Evolutionary conservation across 768 basidiomycete genomes (phyloP), one percentile per base, ranked within the genome.

Genomic region (Strobilomyces confusus): DNA sequence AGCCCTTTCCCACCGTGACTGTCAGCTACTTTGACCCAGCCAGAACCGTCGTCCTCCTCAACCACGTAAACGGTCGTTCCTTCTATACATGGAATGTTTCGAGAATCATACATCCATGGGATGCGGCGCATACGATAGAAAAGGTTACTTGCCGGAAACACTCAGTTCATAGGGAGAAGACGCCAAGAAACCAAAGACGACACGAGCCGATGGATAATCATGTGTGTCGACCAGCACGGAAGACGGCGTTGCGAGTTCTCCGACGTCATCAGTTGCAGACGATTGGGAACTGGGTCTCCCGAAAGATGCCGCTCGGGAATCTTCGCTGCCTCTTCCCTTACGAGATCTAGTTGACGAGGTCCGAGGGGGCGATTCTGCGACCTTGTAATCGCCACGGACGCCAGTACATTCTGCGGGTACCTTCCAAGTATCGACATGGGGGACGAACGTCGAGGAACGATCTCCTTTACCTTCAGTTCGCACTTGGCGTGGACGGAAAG

Each of bases 31-130:
- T 92, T 92, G 12, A 87, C 80, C 91, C 90, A 92, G 3, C 90
- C 90, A 15, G 88, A 89, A 12, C 89, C 89, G 60, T 92, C 91
- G 55, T 93, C 89, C 55, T 83, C 80, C 64, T 93, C 90, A 19
- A 89, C 64, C 36, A 94, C 75, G 52, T 77, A 76, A 15, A 95
- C 84, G 5, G 64, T 67, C 36, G 72, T 67, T 25, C 86, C 89
- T 72, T 88, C 89, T 86, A 66, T 30, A 29, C 29, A 29, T 29
- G 29, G 44, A 55, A 52, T 33, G 45, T 52, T 59, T 51, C 48
- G 58, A 62, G 54, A 44, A 50, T 25, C 41, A 33, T 44, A 23
- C 49, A 44, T 51, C 52, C 55, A 46, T 54, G 32, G 56, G 29
- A 33, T 23, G n/a, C n/a, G 17, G 15, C 22, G 30, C 51, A 59